These are phyloP conservation scores for Detonula confervacea DNA, from an alignment of 352 stramenopile genomes.

Conservation along the genomic window DNA sequence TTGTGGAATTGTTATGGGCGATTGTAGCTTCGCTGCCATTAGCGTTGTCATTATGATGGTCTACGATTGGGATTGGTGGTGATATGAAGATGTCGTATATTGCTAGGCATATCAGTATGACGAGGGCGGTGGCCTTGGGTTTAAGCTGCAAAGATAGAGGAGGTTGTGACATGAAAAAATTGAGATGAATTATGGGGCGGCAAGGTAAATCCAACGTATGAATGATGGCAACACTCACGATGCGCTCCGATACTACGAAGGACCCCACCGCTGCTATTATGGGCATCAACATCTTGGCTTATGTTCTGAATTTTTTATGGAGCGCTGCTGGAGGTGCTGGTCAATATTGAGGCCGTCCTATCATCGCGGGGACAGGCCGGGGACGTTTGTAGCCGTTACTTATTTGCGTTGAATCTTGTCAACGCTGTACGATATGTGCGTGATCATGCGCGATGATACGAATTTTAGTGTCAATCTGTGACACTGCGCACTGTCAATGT, in stretches of 20 bases:
- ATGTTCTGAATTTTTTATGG: no score
- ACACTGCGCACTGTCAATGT: no score
- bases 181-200: background rate
- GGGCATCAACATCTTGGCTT: conserved; percentile 59
- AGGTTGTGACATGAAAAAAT: conserved; percentile 3
- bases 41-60: no score
- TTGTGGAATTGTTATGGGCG: conserved; percentile 20
- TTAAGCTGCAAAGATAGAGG: conserved; percentile 39
- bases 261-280: conserved; percentile 59
- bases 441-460: no score
- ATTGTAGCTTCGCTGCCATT: background rate
- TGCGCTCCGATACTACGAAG: conserved; percentile 61
- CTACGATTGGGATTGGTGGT: conserved; percentile 25
- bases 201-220: no score
- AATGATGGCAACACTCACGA: conserved; percentile 24
- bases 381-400: no score
- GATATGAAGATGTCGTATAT: conserved; percentile 59
- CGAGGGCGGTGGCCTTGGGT: conserved; percentile 52
- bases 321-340: no score
- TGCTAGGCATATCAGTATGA: conserved; percentile 48
- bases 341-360: no score
- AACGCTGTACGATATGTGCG: no score
- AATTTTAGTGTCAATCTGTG: no score
- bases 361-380: no score
- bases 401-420: no score